These are phyloP conservation scores for Claviceps sorghi DNA, from an alignment of 2,329 filamentous ascomycete genomes.

Conservation along the genomic window DNA sequence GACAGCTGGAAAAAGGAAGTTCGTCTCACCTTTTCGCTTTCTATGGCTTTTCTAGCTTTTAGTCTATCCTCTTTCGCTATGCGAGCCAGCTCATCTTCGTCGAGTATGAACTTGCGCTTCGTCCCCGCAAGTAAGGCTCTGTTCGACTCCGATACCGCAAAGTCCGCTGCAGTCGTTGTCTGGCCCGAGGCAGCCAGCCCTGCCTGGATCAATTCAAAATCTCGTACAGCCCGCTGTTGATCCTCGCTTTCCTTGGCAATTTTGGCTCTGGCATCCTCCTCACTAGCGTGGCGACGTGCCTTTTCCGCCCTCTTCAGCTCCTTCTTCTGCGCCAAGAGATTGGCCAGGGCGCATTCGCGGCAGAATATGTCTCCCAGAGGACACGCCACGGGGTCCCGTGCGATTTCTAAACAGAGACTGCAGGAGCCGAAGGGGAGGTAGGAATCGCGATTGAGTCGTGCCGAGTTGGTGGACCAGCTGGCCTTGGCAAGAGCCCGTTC, in stretches of 20 bases:
- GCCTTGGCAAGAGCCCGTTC: slow-evolving; percentile 72
- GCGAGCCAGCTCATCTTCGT: slow-evolving; percentile 59
- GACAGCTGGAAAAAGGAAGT: neutral
- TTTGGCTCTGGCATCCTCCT: slow-evolving; percentile 47
- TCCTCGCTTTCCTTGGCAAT: slow-evolving; percentile 54
- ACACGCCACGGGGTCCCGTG: slow-evolving; percentile 73
- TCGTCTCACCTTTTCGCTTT: slow-evolving; percentile 50
- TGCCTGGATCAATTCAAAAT: slow-evolving; percentile 77
- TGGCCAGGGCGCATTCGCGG: slow-evolving; percentile 79
- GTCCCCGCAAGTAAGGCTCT: slow-evolving; percentile 10
- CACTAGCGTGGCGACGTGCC: slow-evolving; percentile 43
- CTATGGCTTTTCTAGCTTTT: slow-evolving; percentile 54
- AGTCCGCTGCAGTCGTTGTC: slow-evolving; percentile 15
- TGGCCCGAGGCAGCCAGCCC: slow-evolving; percentile 38
- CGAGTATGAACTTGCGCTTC: slow-evolving; percentile 63
- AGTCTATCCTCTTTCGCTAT: slow-evolving; percentile 56
- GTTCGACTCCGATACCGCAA: neutral
- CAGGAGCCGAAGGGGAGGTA: slow-evolving; percentile 88
- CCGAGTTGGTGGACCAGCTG: slow-evolving; percentile 67
- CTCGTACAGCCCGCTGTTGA: slow-evolving; percentile 52
- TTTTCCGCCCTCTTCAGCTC: slow-evolving; percentile 75
- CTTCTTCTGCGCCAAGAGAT: slow-evolving; percentile 80
- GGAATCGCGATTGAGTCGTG: slow-evolving; percentile 77
- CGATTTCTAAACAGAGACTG: slow-evolving; percentile 69
- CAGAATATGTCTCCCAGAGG: slow-evolving; percentile 82